Conservation (phyloP, 169 alveolate genomes). For the Sarcocystis neurona region DNA sequence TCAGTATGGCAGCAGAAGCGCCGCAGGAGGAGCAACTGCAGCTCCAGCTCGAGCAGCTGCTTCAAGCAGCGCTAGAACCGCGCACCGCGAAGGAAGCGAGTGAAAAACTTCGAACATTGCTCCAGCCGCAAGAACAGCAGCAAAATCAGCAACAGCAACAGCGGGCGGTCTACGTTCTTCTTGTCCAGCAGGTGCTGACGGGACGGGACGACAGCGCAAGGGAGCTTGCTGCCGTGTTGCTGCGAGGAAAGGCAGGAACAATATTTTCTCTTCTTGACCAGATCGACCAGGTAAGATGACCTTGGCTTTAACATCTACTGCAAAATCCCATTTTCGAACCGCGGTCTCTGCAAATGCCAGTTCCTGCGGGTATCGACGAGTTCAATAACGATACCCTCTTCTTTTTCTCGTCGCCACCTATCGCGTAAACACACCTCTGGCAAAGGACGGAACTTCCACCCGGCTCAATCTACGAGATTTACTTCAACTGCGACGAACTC, state of each 20-base stretch:
- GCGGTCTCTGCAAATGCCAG: background rate
- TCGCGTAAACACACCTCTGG: too few species aligned
- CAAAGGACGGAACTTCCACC: too few species aligned
- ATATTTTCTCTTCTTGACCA: conserved; percentile 22
- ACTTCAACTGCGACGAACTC: too few species aligned
- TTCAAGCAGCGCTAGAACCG: conserved; percentile 50
- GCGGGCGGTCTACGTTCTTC: conserved; percentile 37
- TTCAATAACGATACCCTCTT: too few species aligned
- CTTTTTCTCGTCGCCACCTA: too few species aligned
- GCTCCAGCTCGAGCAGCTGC: conserved; percentile 44
- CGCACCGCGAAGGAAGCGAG: conserved; percentile 42
- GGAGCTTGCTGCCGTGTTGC: conserved; percentile 57
- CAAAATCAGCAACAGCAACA: conserved; percentile 41
- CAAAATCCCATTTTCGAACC: background rate
- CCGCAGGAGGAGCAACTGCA: conserved; percentile 32
- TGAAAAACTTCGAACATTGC: conserved; percentile 47
- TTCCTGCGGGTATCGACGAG: background rate
- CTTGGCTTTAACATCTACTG: background rate
- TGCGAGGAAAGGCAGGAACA: conserved; percentile 40
- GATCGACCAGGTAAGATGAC: conserved; percentile 27
- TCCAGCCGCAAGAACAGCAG: too few species aligned
- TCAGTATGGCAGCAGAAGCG: background rate
- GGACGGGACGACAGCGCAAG: conserved; percentile 41
- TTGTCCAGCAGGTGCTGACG: conserved; percentile 35
- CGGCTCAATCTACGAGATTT: too few species aligned